Evolutionary conservation across 2,329 filamentous ascomycete species (phyloP).

Genomic region (Cylindrodendrum hubeiense): DNA sequence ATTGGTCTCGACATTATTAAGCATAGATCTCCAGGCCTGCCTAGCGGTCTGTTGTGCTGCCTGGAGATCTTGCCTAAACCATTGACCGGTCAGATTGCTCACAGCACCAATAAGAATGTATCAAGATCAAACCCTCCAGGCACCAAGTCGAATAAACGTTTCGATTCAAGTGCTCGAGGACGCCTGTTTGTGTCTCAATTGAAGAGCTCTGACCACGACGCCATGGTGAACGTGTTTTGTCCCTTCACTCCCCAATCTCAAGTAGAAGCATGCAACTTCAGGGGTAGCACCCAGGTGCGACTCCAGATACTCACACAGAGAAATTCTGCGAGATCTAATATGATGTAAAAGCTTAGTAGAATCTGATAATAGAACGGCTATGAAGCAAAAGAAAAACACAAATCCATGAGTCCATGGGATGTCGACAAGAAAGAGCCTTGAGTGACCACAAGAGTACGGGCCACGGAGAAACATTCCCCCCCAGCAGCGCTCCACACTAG

Average conservation of each 20-base stretch:
- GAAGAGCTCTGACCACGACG: not conserved
- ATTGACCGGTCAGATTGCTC: not conserved
- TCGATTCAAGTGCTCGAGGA: not conserved
- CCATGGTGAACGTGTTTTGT: not conserved
- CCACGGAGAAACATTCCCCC: slow-evolving; percentile 16
- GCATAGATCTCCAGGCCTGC: not conserved
- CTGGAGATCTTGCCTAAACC: not conserved
- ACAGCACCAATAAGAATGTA: not conserved
- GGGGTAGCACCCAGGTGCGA: too few relatives aligned
- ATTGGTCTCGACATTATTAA: slow-evolving; percentile 4
- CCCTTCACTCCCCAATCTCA: not conserved
- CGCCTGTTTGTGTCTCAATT: not conserved
- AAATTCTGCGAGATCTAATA: too few relatives aligned
- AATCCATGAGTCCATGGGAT: too few relatives aligned
- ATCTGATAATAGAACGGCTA: too few relatives aligned
- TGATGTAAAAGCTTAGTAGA: too few relatives aligned
- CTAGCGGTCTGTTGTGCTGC: not conserved
- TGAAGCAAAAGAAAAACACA: too few relatives aligned
- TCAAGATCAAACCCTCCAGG: too few relatives aligned
- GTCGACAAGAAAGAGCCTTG: too few relatives aligned
- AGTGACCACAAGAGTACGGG: not conserved
- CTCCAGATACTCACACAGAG: too few relatives aligned
- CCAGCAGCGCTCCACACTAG: not conserved
- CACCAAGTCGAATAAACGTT: not conserved
- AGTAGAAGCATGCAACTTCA: too few relatives aligned